Percentiles rank a stretch among this genome's conserved stretches.
Evolutionary conservation across 768 basidiomycete species (phyloP).

Genomic region (Punctularia strigosozonata): DNA sequence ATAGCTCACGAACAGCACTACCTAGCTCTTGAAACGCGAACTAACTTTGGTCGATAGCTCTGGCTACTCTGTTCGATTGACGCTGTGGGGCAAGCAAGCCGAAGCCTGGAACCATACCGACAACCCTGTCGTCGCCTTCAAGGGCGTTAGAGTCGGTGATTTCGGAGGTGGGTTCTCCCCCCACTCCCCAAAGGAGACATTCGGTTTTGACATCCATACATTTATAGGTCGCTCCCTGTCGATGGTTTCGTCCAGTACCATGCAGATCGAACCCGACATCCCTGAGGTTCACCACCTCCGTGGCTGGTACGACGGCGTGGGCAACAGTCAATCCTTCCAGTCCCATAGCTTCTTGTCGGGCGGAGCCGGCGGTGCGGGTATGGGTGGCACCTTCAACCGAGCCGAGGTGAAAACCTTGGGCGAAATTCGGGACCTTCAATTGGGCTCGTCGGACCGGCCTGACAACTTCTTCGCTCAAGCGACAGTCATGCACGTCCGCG

Average conservation of each 20-base stretch:
- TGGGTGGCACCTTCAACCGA: slow-evolving; percentile 42
- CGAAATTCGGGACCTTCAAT: slow-evolving; percentile 67
- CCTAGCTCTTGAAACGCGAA: slow-evolving; percentile 86
- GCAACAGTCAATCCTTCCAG: slow-evolving; percentile 53
- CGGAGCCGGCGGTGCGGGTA: slow-evolving; percentile 20
- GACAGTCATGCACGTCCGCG: slow-evolving; percentile 81
- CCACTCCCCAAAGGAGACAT: not conserved
- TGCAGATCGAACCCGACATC: slow-evolving; percentile 87
- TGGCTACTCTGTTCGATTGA: slow-evolving; percentile 66
- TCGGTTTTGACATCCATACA: slow-evolving; percentile 6
- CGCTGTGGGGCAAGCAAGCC: slow-evolving; percentile 94
- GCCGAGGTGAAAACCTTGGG: slow-evolving; percentile 60
- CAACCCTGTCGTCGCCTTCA: slow-evolving; percentile 79
- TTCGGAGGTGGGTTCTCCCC: slow-evolving; percentile 51
- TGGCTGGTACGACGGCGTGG: slow-evolving; percentile 85
- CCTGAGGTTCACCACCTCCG: slow-evolving; percentile 74
- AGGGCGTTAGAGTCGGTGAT: slow-evolving; percentile 87
- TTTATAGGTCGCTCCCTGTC: slow-evolving; percentile 68
- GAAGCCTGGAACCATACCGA: slow-evolving; percentile 56
- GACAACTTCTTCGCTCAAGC: slow-evolving; percentile 76
- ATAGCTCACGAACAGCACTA: too few species aligned
- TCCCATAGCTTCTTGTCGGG: slow-evolving; percentile 29
- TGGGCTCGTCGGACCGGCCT: slow-evolving; percentile 65
- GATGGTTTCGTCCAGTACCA: slow-evolving; percentile 67
- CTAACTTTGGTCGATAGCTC: slow-evolving; percentile 81